These are phyloP conservation scores for Parathielavia appendiculata DNA, from an alignment of 495 filamentous ascomycete species.

Conservation along the genomic window DNA sequence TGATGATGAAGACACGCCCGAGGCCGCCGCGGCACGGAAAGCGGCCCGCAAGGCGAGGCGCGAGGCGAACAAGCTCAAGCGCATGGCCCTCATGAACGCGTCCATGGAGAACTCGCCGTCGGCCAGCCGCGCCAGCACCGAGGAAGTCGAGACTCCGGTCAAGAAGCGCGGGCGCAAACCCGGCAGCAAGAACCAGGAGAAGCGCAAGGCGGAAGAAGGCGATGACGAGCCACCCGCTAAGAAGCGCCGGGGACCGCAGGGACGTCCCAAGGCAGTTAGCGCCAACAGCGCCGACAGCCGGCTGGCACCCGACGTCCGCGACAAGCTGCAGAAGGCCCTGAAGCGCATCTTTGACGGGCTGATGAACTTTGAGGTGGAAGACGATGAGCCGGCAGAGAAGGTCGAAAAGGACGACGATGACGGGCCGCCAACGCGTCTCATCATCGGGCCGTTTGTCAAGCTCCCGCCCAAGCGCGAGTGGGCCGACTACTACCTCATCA, in stretches of 20 bases:
- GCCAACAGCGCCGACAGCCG: slow-evolving; percentile 27
- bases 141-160: slow-evolving; percentile 54
- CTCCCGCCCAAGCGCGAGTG: slow-evolving; percentile 82
- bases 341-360: slow-evolving; percentile 69
- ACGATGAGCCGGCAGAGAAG: slow-evolving; percentile 42
- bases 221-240: slow-evolving; percentile 74
- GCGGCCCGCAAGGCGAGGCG: slow-evolving; percentile 76
- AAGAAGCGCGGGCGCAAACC: slow-evolving; percentile 79
- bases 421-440: slow-evolving; percentile 54
- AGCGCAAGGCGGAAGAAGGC: slow-evolving; percentile 83
- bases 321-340: slow-evolving; percentile 66
- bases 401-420: slow-evolving; percentile 34
- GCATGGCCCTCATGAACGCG: slow-evolving; percentile 39
- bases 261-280: slow-evolving; percentile 55
- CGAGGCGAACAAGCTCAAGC: slow-evolving; percentile 66
- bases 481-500: slow-evolving; percentile 90
- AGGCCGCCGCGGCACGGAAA: slow-evolving; percentile 87
- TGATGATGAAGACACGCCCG: slow-evolving; percentile 88
- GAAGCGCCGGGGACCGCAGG: slow-evolving; percentile 62
- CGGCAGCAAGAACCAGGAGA: slow-evolving; percentile 56
- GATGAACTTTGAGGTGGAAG: slow-evolving; percentile 71
- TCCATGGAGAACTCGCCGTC: slow-evolving; percentile 67
- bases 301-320: slow-evolving; percentile 47
- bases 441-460: slow-evolving; percentile 93
- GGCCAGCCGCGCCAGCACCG: slow-evolving; percentile 72